Base-by-base conservation (phyloP, 306 rosid species). In the Prunus armeniaca region DNA sequence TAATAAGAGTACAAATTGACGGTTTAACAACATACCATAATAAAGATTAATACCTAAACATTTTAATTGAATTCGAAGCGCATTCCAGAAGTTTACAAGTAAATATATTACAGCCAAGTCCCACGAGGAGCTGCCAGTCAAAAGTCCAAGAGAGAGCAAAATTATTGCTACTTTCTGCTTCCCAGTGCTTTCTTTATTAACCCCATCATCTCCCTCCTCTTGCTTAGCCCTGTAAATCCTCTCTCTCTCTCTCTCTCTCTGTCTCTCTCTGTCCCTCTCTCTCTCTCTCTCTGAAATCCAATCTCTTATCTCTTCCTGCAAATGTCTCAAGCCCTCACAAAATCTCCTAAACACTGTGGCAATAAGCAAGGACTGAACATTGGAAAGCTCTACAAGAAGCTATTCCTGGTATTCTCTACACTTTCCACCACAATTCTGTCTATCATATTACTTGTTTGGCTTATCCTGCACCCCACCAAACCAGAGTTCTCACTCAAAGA, bases 261-360 rank as follows among this genome's bases (percentile, higher is more conserved):
- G 25, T 13, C 68, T 72, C 64, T 22, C 54, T 45, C 79, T 57
- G 52, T 76, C 78, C 68, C 80, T 67, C 60, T 45, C 58, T 57
- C 54, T n/a, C n/a, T 47, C 69, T 77, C 46, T 27, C 65, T 67
- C 62, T 25, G 14, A 34, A 34, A 34, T 5, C 8, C 41, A 34
- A 49, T 15, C 52, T 49, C 52, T 49, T 49, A 49, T 49, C 30
- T 22, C 18, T 60, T 32, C 28, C 55, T 38, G 76, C 82, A 85
- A 86, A 94, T 94, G 99, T 95, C 99, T 89, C 74, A 41, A 84
- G 75, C 83, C 74, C 20, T 46, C 50, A 27, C 74, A 58, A 76
- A 77, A 79, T 89, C 99, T 79, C 99, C 99, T 43, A 87, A 95
- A 82, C 96, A 90, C 79, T 95, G 99, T 38, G 99, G 87, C 13